Conservation (phyloP, 2,329 filamentous ascomycete species). For the Phaeoacremonium minimum region DNA sequence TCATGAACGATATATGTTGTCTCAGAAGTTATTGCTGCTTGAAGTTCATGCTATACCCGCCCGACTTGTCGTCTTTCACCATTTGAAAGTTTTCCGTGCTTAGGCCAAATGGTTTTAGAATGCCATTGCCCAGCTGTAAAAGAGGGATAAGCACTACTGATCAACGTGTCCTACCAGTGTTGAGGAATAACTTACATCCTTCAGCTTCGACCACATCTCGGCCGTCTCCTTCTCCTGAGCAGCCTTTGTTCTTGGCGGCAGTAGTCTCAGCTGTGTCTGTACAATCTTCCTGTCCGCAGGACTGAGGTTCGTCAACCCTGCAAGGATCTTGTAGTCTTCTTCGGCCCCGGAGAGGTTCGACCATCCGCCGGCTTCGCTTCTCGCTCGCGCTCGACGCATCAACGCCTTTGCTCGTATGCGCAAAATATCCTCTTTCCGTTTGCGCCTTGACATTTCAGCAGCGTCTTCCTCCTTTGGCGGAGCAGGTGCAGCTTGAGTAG, state of each 20-base stretch:
- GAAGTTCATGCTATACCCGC: slow-evolving; percentile 94
- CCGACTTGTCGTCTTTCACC: slow-evolving; percentile 81
- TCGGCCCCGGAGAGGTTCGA: slow-evolving; percentile 71
- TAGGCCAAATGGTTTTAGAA: slow-evolving; percentile 88
- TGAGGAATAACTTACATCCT: slow-evolving; percentile 51
- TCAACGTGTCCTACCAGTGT: not conserved
- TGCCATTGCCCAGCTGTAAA: slow-evolving; percentile 69
- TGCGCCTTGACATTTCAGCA: slow-evolving; percentile 21
- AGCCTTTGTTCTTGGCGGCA: slow-evolving; percentile 67
- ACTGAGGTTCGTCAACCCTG: slow-evolving; percentile 55
- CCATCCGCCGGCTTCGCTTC: slow-evolving; percentile 72
- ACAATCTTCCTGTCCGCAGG: slow-evolving; percentile 65
- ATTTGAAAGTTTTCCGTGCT: slow-evolving; percentile 95
- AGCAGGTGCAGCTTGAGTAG: slow-evolving; percentile 41
- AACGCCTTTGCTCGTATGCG: slow-evolving; percentile 81
- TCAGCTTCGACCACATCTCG: slow-evolving; percentile 98
- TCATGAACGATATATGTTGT: no score
- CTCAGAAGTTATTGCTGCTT: no score
- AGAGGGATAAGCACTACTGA: not conserved
- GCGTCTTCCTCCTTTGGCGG: slow-evolving; percentile 19
- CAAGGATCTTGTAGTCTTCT: slow-evolving; percentile 72
- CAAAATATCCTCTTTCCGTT: slow-evolving; percentile 58
- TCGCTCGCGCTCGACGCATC: slow-evolving; percentile 71
- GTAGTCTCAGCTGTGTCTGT: slow-evolving; percentile 54
- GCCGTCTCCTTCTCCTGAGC: slow-evolving; percentile 85